These are phyloP conservation scores for Globisporangium alternatum DNA, from an alignment of 352 stramenopile species.

Conservation along the genomic window DNA sequence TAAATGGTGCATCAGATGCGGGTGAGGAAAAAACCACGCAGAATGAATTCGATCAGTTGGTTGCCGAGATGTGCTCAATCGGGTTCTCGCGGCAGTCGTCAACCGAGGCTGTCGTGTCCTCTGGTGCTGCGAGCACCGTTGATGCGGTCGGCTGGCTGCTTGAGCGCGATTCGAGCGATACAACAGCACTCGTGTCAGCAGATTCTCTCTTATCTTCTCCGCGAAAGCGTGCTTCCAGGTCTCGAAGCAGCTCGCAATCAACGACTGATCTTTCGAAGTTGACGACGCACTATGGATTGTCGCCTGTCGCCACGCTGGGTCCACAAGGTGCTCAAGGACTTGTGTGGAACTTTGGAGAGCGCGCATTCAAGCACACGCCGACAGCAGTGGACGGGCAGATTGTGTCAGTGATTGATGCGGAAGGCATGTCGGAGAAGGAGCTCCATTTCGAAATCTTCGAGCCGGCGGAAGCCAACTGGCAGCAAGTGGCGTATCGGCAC, in stretches of 20 bases:
- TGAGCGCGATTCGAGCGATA: conserved; percentile 8
- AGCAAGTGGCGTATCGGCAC: conserved; percentile 58
- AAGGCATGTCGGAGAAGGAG: conserved; percentile 21
- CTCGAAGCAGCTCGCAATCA: conserved; percentile 15
- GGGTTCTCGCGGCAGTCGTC: conserved; percentile 41
- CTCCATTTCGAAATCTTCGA: conserved; percentile 65
- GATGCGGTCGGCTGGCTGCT: conserved; percentile 46
- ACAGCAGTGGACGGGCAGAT: conserved; percentile 13
- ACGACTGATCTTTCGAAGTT: background rate
- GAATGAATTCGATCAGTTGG: conserved; percentile 39
- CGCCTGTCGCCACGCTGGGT: conserved; percentile 40
- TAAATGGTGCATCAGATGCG: background rate
- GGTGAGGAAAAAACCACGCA: background rate
- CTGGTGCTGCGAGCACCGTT: conserved; percentile 21
- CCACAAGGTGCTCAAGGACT: conserved; percentile 56
- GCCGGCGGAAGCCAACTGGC: conserved; percentile 42
- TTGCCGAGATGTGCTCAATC: conserved; percentile 52
- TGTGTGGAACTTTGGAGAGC: conserved; percentile 73
- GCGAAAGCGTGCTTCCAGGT: conserved; percentile 7
- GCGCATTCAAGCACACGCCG: conserved; percentile 48
- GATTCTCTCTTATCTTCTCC: background rate
- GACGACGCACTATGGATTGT: conserved; percentile 6
- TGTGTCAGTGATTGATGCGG: conserved; percentile 34
- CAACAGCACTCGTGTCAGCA: background rate
- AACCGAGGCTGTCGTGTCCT: conserved; percentile 33